Evolutionary conservation across 768 basidiomycete genomes (phyloP).

Genomic region (Amylocystis lapponica): DNA sequence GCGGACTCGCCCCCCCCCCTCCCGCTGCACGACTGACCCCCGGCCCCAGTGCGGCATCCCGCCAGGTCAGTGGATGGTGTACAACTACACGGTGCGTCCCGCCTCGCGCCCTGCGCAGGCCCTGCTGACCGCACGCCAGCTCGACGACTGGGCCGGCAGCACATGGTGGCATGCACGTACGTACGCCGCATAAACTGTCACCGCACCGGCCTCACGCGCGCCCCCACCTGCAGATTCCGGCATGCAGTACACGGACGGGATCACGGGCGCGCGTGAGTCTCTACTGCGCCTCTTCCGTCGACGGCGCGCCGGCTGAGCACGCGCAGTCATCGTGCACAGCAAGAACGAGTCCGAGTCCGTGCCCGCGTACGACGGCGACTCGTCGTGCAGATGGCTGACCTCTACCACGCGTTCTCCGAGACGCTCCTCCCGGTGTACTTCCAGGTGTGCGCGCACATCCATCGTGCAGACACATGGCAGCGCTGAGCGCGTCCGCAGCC

Average conservation of each 20-base stretch:
- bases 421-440: conserved; percentile 22
- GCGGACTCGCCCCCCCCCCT: not conserved
- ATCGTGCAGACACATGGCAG: not conserved
- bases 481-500: conserved; percentile 19
- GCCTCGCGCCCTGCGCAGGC: not conserved
- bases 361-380: conserved; percentile 35
- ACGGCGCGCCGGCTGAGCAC: not conserved
- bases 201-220: conserved; percentile 8
- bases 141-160: conserved; percentile 39
- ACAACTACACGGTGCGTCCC: conserved; percentile 18
- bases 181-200: conserved; percentile 1
- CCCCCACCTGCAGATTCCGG: conserved; percentile 6
- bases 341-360: conserved; percentile 23
- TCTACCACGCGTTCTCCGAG: conserved; percentile 25
- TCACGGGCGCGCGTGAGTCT: conserved; percentile 34
- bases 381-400: conserved; percentile 34
- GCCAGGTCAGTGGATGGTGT: conserved; percentile 38
- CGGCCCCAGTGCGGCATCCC: conserved; percentile 43
- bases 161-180: conserved; percentile 42
- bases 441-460: conserved; percentile 2
- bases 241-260: conserved; percentile 42
- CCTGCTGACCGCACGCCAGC: not conserved
- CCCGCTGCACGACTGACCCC: not conserved
- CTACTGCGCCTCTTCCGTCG: not conserved
- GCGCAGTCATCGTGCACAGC: conserved; percentile 36